Conservation (phyloP, 169 alveolate genomes). For the Plasmodium coatneyi region DNA sequence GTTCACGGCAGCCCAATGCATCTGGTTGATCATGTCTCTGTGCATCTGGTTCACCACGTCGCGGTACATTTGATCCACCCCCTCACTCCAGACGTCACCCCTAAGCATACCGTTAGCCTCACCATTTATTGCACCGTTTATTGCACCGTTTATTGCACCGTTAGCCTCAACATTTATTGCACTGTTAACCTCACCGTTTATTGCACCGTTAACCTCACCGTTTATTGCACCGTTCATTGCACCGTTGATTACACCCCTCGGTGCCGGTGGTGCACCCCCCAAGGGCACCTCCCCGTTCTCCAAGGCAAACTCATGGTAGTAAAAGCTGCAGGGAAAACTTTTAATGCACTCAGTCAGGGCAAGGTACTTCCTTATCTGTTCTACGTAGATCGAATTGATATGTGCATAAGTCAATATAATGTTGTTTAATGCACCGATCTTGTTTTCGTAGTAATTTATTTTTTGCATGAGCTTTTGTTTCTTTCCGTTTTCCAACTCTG, state of each 20-base stretch:
- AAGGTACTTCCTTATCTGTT: constrained; percentile 2
- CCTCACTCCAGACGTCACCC: neutral
- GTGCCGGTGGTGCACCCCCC: neutral
- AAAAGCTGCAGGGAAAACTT: neutral
- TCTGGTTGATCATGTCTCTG: neutral
- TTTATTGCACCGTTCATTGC: neutral
- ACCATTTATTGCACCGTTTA: no score
- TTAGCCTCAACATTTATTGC: no score
- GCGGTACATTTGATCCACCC: neutral
- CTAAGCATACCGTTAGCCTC: no score
- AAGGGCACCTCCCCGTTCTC: neutral
- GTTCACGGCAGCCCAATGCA: neutral
- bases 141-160: neutral
- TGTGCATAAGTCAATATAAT: neutral
- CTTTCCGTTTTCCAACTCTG: neutral
- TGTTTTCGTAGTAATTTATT: neutral
- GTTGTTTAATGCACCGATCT: constrained; percentile 6
- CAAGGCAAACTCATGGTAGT: neutral
- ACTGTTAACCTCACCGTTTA: neutral
- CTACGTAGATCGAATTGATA: neutral
- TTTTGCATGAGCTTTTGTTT: neutral
- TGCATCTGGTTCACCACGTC: neutral
- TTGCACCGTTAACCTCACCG: no score
- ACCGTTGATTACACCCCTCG: neutral
- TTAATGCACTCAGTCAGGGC: constrained; percentile 2